phyloP scores from a whole-genome alignment of 139 green algal species.

The Yamagishiella unicocca region DNA sequence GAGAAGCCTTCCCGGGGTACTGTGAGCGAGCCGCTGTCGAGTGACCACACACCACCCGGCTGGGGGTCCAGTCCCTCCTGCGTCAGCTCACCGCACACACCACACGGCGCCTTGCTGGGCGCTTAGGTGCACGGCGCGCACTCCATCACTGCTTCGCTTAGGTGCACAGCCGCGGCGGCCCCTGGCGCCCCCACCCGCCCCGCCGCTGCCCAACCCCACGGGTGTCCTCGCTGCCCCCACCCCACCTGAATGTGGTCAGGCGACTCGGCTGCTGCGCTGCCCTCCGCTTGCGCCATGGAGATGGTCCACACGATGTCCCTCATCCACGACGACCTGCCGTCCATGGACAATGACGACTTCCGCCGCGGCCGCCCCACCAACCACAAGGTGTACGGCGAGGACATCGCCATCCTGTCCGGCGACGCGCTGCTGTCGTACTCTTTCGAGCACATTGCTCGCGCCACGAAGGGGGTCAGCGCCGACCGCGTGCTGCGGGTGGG shows the following conservation, averaged over 20 bases:
- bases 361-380: slow-evolving; percentile 82
- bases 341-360: slow-evolving; percentile 99
- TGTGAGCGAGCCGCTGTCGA: too few species aligned
- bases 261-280: slow-evolving; percentile 82
- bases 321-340: slow-evolving; percentile 97
- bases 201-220: too few species aligned
- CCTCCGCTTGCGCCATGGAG: slow-evolving; percentile 96
- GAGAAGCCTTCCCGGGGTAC: too few species aligned
- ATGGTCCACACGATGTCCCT: slow-evolving; percentile 99
- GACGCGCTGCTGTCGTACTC: slow-evolving; percentile 95
- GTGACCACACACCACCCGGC: too few species aligned
- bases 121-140: too few species aligned
- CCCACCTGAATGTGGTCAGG: slow-evolving; percentile 49
- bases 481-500: slow-evolving; percentile 86
- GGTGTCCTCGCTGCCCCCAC: neutral
- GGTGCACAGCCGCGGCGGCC: too few species aligned
- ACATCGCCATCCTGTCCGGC: slow-evolving; percentile 97
- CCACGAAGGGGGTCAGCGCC: slow-evolving; percentile 85
- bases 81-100: too few species aligned
- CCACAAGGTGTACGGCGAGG: slow-evolving; percentile 93
- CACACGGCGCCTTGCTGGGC: too few species aligned
- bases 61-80: too few species aligned
- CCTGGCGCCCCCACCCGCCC: too few species aligned
- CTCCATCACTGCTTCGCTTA: too few species aligned
- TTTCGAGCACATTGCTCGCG: slow-evolving; percentile 97